Evolutionary conservation across 371 early-diverging fungal species (phyloP), one percentile per base, ranked within the genome.

Genomic region (Batkoa obscura): DNA sequence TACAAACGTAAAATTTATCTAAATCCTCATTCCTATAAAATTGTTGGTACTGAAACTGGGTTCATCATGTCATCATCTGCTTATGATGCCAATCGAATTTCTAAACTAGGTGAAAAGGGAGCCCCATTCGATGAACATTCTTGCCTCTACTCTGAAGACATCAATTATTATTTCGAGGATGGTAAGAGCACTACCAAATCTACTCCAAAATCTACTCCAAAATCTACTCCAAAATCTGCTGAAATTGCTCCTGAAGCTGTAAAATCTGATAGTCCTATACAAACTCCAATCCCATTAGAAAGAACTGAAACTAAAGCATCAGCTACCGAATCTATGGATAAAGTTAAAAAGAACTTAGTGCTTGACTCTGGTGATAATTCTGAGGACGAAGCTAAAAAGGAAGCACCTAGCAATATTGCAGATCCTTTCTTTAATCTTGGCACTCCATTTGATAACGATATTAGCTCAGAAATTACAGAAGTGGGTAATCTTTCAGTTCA

Each of bases 31-130:
- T 62, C 67, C 50, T 73, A 80, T 56, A 62, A 70, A 49, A 47
- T 83, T 12, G 54, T 57, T 5, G 83, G 79, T 51, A 66, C 66
- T 31, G 83, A 83, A 65, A 61, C 62, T 43, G 79, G 72, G 15
- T 81, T 79, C 59, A 60, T 80, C 33, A 75, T 83, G 34, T 53
- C 53, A 61, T 46, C 12, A n/a, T 53, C 53, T 2, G 53, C 53
- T 3, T 53, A 53, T 23, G 53, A 53, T 39, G 53, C 53, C 53
- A 41, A 41, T 39, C 53, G 30, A 12, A 53, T 53, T 34, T 32
- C 32, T 35, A 35, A n/a, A 3, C 15, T 53, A 39, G 53, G 53
- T 9, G 32, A 53, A 30, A 13, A 17, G 4, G 53, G 53, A 32
- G 39, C n/a, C 36, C n/a, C 13, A 13, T 35, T 53, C n/a, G 39